These are phyloP conservation scores for Cladosporium phlei DNA, from an alignment of 2,329 filamentous ascomycete genomes.

Conservation along the genomic window DNA sequence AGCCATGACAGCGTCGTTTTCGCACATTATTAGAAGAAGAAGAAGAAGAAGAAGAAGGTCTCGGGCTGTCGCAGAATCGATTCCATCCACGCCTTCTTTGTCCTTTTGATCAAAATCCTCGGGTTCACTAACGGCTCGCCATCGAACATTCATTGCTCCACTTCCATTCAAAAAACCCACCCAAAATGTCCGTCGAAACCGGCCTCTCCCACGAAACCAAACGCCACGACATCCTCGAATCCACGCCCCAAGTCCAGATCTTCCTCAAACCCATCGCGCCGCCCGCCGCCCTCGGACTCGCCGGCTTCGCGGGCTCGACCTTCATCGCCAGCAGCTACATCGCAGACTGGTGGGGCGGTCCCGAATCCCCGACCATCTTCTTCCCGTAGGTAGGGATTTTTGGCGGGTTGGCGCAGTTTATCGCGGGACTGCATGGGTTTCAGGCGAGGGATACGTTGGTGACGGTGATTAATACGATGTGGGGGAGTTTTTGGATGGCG, in stretches of 20 bases:
- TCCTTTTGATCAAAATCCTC: no score
- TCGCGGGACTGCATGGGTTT: conserved; percentile 24
- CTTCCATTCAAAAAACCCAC: background rate
- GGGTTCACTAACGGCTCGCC: no score
- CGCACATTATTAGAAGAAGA: no score
- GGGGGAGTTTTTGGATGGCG: conserved; percentile 25
- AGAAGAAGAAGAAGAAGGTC: no score
- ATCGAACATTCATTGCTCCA: no score
- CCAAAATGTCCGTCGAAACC: conserved; percentile 9
- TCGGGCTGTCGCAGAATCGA: no score
- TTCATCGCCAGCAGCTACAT: conserved; percentile 26
- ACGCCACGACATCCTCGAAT: conserved; percentile 2
- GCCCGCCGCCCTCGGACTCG: conserved; percentile 27
- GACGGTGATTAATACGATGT: conserved; percentile 23
- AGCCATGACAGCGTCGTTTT: no score
- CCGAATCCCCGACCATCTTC: conserved; percentile 23
- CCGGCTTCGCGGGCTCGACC: conserved; percentile 28
- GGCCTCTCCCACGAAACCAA: conserved; percentile 8
- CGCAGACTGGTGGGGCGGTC: conserved; percentile 21
- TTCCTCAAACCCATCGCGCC: conserved; percentile 29
- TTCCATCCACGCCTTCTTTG: no score
- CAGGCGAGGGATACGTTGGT: conserved; percentile 22
- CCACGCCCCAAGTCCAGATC: conserved; percentile 22
- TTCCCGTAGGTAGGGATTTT: conserved; percentile 28
- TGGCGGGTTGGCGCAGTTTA: conserved; percentile 27